Percentiles rank a stretch among this genome's conserved stretches.
Evolutionary conservation across 257 asterid genomes (phyloP).

Genomic region (Forsythia viridissima): DNA sequence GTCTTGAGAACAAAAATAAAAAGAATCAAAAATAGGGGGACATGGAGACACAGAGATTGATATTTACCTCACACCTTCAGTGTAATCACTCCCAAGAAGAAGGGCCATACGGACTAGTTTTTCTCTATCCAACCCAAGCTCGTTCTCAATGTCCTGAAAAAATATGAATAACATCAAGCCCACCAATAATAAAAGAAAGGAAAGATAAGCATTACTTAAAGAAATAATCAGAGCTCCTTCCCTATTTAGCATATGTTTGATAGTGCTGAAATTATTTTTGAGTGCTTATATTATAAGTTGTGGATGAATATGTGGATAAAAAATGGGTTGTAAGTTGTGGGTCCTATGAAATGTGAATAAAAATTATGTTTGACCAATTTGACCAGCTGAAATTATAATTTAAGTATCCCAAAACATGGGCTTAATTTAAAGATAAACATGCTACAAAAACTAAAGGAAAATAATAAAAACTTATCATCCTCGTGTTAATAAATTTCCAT

Average conservation of each 20-base stretch:
- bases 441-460: not conserved
- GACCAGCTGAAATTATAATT: no score
- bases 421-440: not conserved
- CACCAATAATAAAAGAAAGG: slow-evolving; percentile 9
- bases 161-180: slow-evolving; percentile 26
- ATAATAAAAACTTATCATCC: not conserved
- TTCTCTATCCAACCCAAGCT: slow-evolving; percentile 86
- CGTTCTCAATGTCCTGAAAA: slow-evolving; percentile 77
- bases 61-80: slow-evolving; percentile 92
- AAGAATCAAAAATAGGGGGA: not conserved
- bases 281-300: no score
- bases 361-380: no score
- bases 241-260: not conserved
- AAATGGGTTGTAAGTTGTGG: no score
- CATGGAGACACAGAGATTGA: slow-evolving; percentile 8
- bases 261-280: no score
- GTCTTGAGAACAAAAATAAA: not conserved
- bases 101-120: slow-evolving; percentile 80
- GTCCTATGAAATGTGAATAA: no score
- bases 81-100: slow-evolving; percentile 94
- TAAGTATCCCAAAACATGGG: no score
- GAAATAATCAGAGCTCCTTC: not conserved
- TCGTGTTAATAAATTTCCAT: not conserved
- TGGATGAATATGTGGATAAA: no score
- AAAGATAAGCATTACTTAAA: not conserved